These are phyloP conservation scores for Beauveria varroae DNA, from an alignment of 2,329 filamentous ascomycete genomes.

Conservation along the genomic window DNA sequence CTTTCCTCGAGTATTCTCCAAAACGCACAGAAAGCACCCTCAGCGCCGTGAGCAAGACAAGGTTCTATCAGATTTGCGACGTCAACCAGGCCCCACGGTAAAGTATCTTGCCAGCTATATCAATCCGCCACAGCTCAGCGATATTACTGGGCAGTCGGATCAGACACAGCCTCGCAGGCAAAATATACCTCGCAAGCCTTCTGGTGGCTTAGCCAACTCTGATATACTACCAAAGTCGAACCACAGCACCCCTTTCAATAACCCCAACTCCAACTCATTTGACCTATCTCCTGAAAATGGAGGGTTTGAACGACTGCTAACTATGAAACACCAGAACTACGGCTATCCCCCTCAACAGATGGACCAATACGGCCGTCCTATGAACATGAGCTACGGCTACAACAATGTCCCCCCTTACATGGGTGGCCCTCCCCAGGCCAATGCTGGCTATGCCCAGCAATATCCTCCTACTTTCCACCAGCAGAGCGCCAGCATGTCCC, in stretches of 20 bases:
- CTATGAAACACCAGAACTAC: slow-evolving; percentile 58
- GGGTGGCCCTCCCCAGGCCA: slow-evolving; percentile 29
- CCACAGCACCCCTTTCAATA: slow-evolving; percentile 12
- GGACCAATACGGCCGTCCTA: slow-evolving; percentile 31
- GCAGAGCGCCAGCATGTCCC: slow-evolving; percentile 67
- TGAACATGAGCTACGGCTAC: slow-evolving; percentile 36
- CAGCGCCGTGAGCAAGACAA: slow-evolving; percentile 11
- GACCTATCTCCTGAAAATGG: slow-evolving; percentile 63
- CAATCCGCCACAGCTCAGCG: slow-evolving; percentile 2
- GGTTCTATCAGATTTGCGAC: slow-evolving; percentile 7
- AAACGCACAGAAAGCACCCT: slow-evolving; percentile 4
- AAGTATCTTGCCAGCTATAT: slow-evolving; percentile 4
- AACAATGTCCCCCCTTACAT: slow-evolving; percentile 45
- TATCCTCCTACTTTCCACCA: slow-evolving; percentile 33
- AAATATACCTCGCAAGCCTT: neutral
- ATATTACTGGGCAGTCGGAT: slow-evolving; percentile 1
- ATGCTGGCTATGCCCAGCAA: slow-evolving; percentile 43
- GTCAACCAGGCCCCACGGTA: neutral
- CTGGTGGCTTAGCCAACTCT: slow-evolving; percentile 1
- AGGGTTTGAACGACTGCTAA: slow-evolving; percentile 69
- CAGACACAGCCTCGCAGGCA: neutral
- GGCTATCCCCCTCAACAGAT: slow-evolving; percentile 40
- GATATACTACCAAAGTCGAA: slow-evolving; percentile 3
- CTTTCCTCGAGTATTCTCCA: slow-evolving; percentile 21
- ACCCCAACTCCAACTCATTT: slow-evolving; percentile 31